Evolutionary conservation across 2,329 filamentous ascomycete species (phyloP).

Genomic region (Volutella citrinella): DNA sequence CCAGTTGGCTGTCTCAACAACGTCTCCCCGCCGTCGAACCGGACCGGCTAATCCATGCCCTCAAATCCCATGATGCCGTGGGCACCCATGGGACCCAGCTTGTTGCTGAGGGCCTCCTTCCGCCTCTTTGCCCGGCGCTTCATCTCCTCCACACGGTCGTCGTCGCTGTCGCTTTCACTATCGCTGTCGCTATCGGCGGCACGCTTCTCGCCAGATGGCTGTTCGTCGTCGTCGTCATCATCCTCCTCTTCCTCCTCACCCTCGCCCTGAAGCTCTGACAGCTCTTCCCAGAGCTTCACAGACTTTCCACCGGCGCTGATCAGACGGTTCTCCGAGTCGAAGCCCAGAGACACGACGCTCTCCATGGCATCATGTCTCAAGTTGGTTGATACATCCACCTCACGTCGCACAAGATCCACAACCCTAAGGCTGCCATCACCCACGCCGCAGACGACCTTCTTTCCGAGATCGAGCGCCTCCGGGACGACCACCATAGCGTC

Average conservation of each 20-base stretch:
- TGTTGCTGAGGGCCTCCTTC: slow-evolving; percentile 39
- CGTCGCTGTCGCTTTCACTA: slow-evolving; percentile 42
- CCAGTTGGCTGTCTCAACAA: background rate
- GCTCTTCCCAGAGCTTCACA: slow-evolving; percentile 92
- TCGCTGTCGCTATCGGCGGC: slow-evolving; percentile 47
- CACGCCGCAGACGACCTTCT: slow-evolving; percentile 75
- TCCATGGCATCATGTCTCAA: slow-evolving; percentile 79
- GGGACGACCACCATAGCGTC: slow-evolving; percentile 76
- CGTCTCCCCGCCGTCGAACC: too few species aligned
- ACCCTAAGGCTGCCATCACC: slow-evolving; percentile 78
- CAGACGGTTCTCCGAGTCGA: slow-evolving; percentile 82
- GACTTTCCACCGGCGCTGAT: slow-evolving; percentile 84
- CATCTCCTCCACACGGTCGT: slow-evolving; percentile 33
- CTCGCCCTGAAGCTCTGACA: slow-evolving; percentile 49
- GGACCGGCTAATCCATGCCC: slow-evolving; percentile 47
- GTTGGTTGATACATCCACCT: slow-evolving; percentile 63
- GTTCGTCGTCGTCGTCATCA: slow-evolving; percentile 40
- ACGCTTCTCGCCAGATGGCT: slow-evolving; percentile 43
- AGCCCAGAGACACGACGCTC: slow-evolving; percentile 75
- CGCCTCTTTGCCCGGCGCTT: slow-evolving; percentile 45
- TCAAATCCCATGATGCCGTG: slow-evolving; percentile 51
- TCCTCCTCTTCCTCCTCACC: slow-evolving; percentile 46
- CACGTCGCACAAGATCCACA: slow-evolving; percentile 71
- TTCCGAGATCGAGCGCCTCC: slow-evolving; percentile 64
- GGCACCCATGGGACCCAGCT: slow-evolving; percentile 48